Evolutionary conservation across 345 rosid species (phyloP).

Genomic region (Dovyalis caffra): DNA sequence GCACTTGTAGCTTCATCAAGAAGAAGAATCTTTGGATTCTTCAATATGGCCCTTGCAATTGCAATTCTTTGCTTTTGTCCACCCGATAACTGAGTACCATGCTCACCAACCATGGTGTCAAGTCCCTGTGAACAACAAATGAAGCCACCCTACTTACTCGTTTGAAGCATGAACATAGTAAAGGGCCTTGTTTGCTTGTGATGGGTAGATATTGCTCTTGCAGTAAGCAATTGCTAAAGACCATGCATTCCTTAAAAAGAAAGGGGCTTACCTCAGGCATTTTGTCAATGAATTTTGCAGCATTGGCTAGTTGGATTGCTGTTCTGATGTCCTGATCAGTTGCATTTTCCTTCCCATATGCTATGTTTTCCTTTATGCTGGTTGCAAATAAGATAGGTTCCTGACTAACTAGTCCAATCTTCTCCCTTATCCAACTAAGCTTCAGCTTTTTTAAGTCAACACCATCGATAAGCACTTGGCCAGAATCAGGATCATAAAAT

Average conservation of each 20-base stretch:
- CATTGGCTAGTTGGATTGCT: constrained; percentile 60
- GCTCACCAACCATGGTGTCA: constrained; percentile 88
- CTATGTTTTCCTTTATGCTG: constrained; percentile 54
- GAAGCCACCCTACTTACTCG: not conserved
- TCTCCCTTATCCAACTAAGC: constrained; percentile 55
- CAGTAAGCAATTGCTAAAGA: not conserved
- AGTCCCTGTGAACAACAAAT: constrained; percentile 48
- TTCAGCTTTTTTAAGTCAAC: constrained; percentile 50
- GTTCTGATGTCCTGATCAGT: constrained; percentile 51
- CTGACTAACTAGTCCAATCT: constrained; percentile 68
- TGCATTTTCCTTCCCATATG: constrained; percentile 63
- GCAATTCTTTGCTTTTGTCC: constrained; percentile 73
- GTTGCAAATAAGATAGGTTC: constrained; percentile 64
- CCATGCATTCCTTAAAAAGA: not conserved
- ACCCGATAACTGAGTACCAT: constrained; percentile 74
- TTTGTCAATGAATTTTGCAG: constrained; percentile 60
- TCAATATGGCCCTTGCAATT: constrained; percentile 78
- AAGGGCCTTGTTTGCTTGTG: not conserved
- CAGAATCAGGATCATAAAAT: constrained; percentile 70
- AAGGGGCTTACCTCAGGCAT: constrained; percentile 47
- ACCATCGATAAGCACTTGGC: constrained; percentile 62
- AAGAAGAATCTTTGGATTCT: constrained; percentile 62
- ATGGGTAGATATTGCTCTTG: not conserved
- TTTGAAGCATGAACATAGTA: not conserved
- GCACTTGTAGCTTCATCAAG: constrained; percentile 43